Base-by-base conservation (phyloP, 2,329 filamentous ascomycete genomes). In the Zymoseptoria pseudotritici region DNA sequence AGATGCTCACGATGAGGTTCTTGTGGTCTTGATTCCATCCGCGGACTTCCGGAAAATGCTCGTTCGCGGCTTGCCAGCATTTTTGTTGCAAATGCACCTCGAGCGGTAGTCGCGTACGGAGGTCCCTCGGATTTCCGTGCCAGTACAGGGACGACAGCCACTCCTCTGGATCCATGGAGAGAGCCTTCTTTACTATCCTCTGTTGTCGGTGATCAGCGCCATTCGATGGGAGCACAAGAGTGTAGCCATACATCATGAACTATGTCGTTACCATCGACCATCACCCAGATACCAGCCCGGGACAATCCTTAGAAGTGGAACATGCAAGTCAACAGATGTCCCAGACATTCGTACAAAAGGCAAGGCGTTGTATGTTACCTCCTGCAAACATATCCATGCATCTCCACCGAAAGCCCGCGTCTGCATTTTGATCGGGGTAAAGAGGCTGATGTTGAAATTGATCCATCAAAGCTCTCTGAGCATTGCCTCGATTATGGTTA, bases 1-100 rank as follows among this genome's bases (percentile, higher is more conserved):
- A 49, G 31, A 60, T 57, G 13, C 42, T 9, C 56, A 42, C 22
- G 54, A 61, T 13, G 56, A 36, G 51, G 57, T 57, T 9, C 36
- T n/a, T 22, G 49, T n/a, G 54, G 21, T 36, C 24, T 60, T 36
- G n/a, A 57, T 42, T 3, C 50, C 29, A 50, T 4, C 3, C 29
- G 11, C 11, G 51, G 4, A 53, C 42, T 5, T 5, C 19, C 5
- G 50, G 51, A 7, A 60, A 22, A 21, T 50, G 26, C n/a, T 59
- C 9, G 13, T 36, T 46, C 10, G 55, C 50, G 10, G 31, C 55
- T 10, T 31, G 11, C 31, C 17, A n/a, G 46, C 55, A 56, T 26
- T 29, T 24, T 19, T 56, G 26, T 17, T 51, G 55, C 55, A 56
- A 21, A 2, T n/a, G 26, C 42, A 29, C 31, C 22, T 56, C 55